Base-by-base conservation (phyloP, 1,139 yeast genomes). In the Lodderomyces theae region DNA sequence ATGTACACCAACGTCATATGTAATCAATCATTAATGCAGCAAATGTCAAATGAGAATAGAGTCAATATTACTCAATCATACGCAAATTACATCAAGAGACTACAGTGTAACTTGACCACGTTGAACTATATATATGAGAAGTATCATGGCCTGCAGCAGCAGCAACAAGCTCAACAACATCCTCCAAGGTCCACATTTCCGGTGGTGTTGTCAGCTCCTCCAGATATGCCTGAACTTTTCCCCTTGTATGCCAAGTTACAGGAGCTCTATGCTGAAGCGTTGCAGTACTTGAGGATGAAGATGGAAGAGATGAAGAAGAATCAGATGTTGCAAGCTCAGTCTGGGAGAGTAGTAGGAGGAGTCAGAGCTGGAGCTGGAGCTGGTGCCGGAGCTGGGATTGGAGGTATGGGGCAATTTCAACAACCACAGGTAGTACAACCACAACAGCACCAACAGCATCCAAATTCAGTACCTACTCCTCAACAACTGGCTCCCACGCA, bases 181-280 rank as follows among this genome's bases (percentile, higher is more conserved):
- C 56, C 54, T 5, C 60, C 56, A 13, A 57, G 68, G 51, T 56
- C 72, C 37, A 60, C 74, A 42, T 72, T 76, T 45, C 83, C 83
- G 0, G 64, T 73, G 28, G 72, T 77, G 37, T 65, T 77, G 47
- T 63, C 76, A 3, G 72, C 83, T 5, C 82, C 82, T 2, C 71
- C 69, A 5, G 81, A 77, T 39, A 68, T 77, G 66, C 79, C 81
- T 0, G 82, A 77, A 50, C 61, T 78, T 40, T 61, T 59, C 41
- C 73, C 64, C 35, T 63, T 74, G 38, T 78, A 78, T 52, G 59
- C 63, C 28, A 61, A 70, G 40, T 58, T 78, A 39, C 78, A 76
- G 47, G 78, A 73, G 40, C 54, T 78, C 34, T 78, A 77, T 47
- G 81, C 81, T 0, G 82, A 77, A 46, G 80, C 79, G 0, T 60